A percentile compares a stretch with the other conserved stretches of the same genome.
These are phyloP conservation scores for Dalbergia cultrata DNA, from an alignment of 306 rosid species.

Conservation along the genomic window DNA sequence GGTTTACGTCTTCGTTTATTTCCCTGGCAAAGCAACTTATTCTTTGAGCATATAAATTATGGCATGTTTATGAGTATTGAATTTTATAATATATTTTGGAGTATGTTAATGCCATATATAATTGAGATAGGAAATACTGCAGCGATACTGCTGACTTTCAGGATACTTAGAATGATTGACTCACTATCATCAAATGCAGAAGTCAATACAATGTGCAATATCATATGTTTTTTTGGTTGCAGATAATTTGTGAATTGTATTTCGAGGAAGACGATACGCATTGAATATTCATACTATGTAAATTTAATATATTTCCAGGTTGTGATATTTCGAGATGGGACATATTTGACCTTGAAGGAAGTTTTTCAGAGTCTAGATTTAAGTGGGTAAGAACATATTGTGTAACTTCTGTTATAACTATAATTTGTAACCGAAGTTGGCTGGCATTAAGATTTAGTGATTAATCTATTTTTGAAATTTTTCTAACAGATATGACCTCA, in stretches of 20 bases:
- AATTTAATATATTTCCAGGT: slow-evolving; percentile 65
- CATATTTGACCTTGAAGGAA: slow-evolving; percentile 97
- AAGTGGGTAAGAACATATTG: slow-evolving; percentile 71
- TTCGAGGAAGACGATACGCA: slow-evolving; percentile 19
- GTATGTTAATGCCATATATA: not conserved
- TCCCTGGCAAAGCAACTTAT: not conserved
- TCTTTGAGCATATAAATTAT: slow-evolving; percentile 1
- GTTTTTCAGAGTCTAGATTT: slow-evolving; percentile 98
- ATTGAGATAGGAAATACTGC: not conserved
- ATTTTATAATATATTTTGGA: not conserved
- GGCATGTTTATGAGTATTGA: not conserved
- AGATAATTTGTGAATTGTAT: slow-evolving; percentile 4
- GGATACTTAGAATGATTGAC: slow-evolving; percentile 28
- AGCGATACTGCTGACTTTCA: not conserved
- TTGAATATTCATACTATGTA: slow-evolving; percentile 35
- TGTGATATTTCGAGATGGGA: slow-evolving; percentile 99
- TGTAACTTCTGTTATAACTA: slow-evolving; percentile 28
- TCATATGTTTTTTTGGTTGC: slow-evolving; percentile 11
- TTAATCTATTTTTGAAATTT: slow-evolving; percentile 46
- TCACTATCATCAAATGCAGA: slow-evolving; percentile 29
- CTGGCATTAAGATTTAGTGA: slow-evolving; percentile 16
- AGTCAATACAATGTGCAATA: not conserved
- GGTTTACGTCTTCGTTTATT: not conserved
- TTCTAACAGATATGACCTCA: slow-evolving; percentile 86
- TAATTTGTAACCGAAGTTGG: slow-evolving; percentile 25